phyloP scores from a whole-genome alignment of 352 stramenopile species.

The Phytophthora fragariae region DNA sequence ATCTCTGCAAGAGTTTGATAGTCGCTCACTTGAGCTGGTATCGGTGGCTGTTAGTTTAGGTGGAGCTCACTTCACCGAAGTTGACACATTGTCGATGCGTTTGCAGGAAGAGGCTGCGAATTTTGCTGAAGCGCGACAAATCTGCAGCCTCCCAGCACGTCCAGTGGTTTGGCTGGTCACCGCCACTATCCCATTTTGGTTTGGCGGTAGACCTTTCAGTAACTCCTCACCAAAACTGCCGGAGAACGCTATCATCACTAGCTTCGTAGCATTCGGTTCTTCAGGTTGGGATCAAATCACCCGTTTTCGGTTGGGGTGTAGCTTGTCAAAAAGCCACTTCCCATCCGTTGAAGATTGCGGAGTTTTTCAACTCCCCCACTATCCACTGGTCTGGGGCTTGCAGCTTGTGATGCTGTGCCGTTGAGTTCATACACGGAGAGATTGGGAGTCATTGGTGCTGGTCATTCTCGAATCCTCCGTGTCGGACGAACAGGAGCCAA shows the following conservation, averaged over 20 bases:
- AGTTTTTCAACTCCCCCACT: constrained; percentile 26
- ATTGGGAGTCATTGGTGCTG: not conserved
- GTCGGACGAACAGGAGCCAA: constrained; percentile 14
- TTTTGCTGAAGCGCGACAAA: constrained; percentile 10
- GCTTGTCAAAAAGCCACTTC: constrained; percentile 15
- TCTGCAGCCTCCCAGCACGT: constrained; percentile 21
- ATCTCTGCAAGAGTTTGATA: too few relatives aligned
- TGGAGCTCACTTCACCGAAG: constrained; percentile 8
- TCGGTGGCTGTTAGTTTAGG: not conserved
- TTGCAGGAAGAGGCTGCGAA: constrained; percentile 17
- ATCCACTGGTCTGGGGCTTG: not conserved
- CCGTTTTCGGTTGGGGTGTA: constrained; percentile 14
- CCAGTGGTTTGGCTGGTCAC: constrained; percentile 20
- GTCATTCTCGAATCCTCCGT: constrained; percentile 32
- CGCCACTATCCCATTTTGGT: constrained; percentile 27
- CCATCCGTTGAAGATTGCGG: constrained; percentile 22
- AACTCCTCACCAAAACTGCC: constrained; percentile 23
- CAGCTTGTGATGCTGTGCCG: not conserved
- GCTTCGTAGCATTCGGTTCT: not conserved
- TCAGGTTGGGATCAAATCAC: not conserved
- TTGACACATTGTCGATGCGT: not conserved
- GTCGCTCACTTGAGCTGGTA: not conserved
- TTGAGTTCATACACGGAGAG: not conserved
- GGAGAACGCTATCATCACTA: not conserved
- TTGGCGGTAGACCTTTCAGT: constrained; percentile 25